Conservation (phyloP, 768 basidiomycete species). For the Mycena belliarum region DNA sequence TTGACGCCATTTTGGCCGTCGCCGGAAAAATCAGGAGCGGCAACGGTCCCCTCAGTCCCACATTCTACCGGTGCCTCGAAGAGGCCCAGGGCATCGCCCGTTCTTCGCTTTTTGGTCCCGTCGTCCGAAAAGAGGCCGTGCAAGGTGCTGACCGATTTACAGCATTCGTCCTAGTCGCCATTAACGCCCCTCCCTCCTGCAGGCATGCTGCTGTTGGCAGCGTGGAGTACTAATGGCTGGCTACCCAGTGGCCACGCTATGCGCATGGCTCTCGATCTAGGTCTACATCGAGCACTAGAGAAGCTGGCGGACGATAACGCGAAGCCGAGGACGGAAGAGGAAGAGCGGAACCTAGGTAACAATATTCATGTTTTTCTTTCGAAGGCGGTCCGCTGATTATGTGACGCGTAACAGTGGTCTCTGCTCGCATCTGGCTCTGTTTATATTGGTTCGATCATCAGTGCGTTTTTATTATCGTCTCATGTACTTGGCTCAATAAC, state of each 20-base stretch:
- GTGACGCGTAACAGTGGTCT: constrained; percentile 65
- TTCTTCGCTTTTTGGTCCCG: constrained; percentile 89
- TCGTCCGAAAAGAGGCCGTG: constrained; percentile 92
- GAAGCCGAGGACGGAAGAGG: constrained; percentile 74
- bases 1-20: constrained; percentile 90
- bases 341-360: constrained; percentile 83
- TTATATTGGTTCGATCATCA: constrained; percentile 97
- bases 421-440: constrained; percentile 92
- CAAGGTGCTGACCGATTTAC: constrained; percentile 59
- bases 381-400: constrained; percentile 8
- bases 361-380: constrained; percentile 21
- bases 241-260: constrained; percentile 93
- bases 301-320: constrained; percentile 78
- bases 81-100: constrained; percentile 96
- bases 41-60: constrained; percentile 78
- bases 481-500: constrained; percentile 6
- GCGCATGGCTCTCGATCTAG: constrained; percentile 94
- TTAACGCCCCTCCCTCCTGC: constrained; percentile 1
- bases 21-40: constrained; percentile 92
- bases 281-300: constrained; percentile 88
- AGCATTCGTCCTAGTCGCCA: background rate
- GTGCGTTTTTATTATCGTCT: constrained; percentile 44
- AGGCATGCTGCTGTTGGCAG: constrained; percentile 91
- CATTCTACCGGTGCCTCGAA: constrained; percentile 89
- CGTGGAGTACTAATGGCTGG: constrained; percentile 95